Base-by-base conservation (phyloP, 2,329 filamentous ascomycete genomes). In the Alternaria dauci region DNA sequence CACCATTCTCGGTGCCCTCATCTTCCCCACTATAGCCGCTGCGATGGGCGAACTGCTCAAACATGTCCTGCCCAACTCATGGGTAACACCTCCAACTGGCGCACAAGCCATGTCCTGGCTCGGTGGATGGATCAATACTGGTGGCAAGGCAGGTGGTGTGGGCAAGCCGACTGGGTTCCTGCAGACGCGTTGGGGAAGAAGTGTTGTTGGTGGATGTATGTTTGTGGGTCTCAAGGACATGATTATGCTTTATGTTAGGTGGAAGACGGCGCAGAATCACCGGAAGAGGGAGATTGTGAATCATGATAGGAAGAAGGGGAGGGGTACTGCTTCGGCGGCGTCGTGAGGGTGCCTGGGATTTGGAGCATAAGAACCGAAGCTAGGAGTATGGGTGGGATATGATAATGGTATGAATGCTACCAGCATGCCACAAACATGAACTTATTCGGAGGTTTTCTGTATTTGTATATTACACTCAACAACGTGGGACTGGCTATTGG, bases 101-200 rank as follows among this genome's bases (percentile, higher is more conserved):
- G 34, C 59, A 1, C 41, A 56, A 0, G 60, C 59, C 0, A 65
- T 62, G 8, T 72, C 69, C 1, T 72, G 70, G 70, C 65, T 72
- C 1, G 68, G 70, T 2, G 68, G 70, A 1, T 71, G 67, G 70
- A 46, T 65, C 16, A 56, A 59, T 14, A 55, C 59, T 12, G 47
- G 66, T 25, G 55, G 70, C 4, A 60, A 38, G 16, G 50, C 42
- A 0, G 66, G 67, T 11, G 53, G n/a, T 12, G 61, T 32, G 9
- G 62, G 75, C 30, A 75, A 82, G 36, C 82, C 85, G 3, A 86
- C 87, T 0, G 89, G 91, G 0, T 82, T 98, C 26, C 78, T 99
- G 32, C 91, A 95, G 73, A 87, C 91, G 68, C 88, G 89, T 59
- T 98, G 95, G 93, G 95, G 93, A 1, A 85, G 95, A 57, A 97